phyloP scores from a whole-genome alignment of 352 stramenopile species.

The Globisporangium iwayamae region DNA sequence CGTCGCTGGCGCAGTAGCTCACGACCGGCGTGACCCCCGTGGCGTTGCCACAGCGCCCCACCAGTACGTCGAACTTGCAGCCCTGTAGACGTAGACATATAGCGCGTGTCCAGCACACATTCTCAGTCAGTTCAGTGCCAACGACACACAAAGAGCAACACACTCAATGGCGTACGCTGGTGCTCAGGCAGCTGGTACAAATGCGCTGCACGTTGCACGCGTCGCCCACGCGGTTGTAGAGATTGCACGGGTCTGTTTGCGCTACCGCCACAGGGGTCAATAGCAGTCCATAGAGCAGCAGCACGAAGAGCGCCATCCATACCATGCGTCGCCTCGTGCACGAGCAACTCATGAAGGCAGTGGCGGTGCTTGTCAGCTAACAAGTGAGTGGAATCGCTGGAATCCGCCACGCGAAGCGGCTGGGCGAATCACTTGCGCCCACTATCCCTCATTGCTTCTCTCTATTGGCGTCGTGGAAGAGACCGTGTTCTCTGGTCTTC shows the following conservation, averaged over 20 bases:
- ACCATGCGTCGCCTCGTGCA: neutral
- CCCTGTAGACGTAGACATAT: conserved; percentile 15
- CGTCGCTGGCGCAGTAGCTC: conserved; percentile 27
- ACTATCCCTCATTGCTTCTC: too few relatives aligned
- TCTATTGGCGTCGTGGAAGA: too few relatives aligned
- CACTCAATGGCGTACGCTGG: conserved; percentile 21
- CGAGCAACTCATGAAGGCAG: neutral
- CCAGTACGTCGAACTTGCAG: conserved; percentile 37
- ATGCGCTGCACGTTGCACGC: conserved; percentile 39
- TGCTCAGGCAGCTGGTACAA: conserved; percentile 34
- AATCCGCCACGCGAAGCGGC: too few relatives aligned
- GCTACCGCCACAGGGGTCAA: neutral
- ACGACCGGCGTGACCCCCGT: conserved; percentile 12
- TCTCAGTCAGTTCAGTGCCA: too few relatives aligned
- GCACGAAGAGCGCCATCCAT: neutral
- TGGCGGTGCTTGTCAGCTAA: too few relatives aligned
- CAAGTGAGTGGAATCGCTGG: too few relatives aligned
- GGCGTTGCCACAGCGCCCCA: conserved; percentile 20
- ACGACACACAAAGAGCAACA: neutral
- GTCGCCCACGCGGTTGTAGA: conserved; percentile 28
- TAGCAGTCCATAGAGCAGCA: neutral
- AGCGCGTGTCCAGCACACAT: too few relatives aligned
- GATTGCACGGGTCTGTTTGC: conserved; percentile 23
- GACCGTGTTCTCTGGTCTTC: too few relatives aligned
- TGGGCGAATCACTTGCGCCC: too few relatives aligned